A percentile compares a stretch with the other conserved stretches of the same genome.
Evolutionary conservation across 1,284 basidiomycete species (phyloP).

Genomic region (Pascua sp.): DNA sequence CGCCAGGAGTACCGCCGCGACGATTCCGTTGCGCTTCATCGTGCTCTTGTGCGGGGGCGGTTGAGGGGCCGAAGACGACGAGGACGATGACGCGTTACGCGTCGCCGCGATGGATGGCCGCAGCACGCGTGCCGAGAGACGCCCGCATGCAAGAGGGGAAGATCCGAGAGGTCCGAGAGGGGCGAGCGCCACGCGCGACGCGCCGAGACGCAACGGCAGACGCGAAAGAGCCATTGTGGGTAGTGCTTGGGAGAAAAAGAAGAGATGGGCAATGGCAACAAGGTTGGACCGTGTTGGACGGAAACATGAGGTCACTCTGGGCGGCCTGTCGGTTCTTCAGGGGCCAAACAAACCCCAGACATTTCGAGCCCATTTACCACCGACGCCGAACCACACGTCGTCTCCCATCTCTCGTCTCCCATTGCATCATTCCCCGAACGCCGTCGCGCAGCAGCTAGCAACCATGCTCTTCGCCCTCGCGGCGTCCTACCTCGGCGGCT

Average conservation of each 20-base stretch:
- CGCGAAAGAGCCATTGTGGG: background rate
- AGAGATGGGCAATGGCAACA: background rate
- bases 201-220: background rate
- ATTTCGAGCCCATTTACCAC: no score
- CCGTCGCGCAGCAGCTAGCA: background rate
- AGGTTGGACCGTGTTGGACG: no score
- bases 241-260: background rate
- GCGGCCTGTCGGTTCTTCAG: no score
- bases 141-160: no score
- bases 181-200: no score
- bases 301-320: no score
- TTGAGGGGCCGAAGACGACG: no score
- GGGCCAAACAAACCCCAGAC: no score
- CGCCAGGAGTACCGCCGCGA: slow-evolving; percentile 27
- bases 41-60: background rate
- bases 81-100: no score
- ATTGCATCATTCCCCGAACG: background rate
- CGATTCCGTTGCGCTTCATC: slow-evolving; percentile 17
- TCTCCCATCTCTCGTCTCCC: background rate
- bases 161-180: no score
- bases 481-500: slow-evolving; percentile 33
- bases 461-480: slow-evolving; percentile 18
- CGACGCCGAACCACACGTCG: background rate
- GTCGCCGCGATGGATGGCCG: no score
- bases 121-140: no score